Percentiles rank a stretch among this genome's conserved stretches.
Conservation (phyloP, 176 grass and related monocot genomes). For the Canna indica region DNA sequence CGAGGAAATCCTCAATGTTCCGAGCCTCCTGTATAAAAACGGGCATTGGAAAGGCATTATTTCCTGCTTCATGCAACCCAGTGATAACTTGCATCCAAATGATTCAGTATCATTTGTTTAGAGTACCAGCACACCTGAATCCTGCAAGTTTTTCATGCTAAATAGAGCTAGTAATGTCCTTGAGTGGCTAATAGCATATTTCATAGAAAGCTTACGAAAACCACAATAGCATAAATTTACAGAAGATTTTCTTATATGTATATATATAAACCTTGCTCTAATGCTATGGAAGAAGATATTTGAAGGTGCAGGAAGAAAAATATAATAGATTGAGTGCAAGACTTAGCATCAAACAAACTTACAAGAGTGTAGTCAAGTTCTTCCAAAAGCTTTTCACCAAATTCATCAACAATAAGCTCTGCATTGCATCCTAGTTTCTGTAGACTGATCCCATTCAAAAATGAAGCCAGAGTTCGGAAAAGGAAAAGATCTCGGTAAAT, state of each 20-base stretch:
- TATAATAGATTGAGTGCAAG: background rate
- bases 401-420: slow-evolving; percentile 99
- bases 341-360: slow-evolving; percentile 24
- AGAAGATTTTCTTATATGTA: background rate
- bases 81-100: background rate
- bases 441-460: slow-evolving; percentile 93
- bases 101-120: background rate
- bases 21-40: slow-evolving; percentile 60
- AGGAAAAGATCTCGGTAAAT: slow-evolving; percentile 96
- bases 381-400: slow-evolving; percentile 95
- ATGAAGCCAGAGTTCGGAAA: slow-evolving; percentile 83
- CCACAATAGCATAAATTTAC: no score
- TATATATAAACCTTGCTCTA: no score
- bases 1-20: slow-evolving; percentile 93
- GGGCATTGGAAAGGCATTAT: background rate
- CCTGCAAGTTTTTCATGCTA: background rate
- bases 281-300: background rate
- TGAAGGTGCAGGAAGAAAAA: background rate
- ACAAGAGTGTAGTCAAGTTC: slow-evolving; percentile 99
- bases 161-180: no score
- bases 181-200: no score
- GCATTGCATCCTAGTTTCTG: slow-evolving; percentile 98
- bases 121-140: background rate
- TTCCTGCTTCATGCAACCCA: background rate
- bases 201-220: no score